phyloP scores from a whole-genome alignment of 345 rosid genomes.

The Boechera stricta region DNA sequence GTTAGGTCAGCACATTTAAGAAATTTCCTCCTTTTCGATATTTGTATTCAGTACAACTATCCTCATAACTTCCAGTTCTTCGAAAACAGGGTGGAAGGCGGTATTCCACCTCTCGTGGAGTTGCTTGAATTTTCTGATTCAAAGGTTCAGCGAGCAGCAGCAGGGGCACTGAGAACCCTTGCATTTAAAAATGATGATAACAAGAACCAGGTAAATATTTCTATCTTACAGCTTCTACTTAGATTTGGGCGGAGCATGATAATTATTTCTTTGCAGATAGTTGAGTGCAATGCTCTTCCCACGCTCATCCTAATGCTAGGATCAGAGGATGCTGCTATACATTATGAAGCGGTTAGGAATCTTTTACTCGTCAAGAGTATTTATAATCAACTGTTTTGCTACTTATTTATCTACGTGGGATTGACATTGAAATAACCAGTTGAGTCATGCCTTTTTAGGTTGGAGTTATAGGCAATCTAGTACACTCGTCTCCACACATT shows the following conservation, averaged over 20 bases:
- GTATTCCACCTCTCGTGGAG: slow-evolving; percentile 96
- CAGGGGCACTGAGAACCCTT: slow-evolving; percentile 93
- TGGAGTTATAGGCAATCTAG: slow-evolving; percentile 95
- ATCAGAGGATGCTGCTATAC: slow-evolving; percentile 98
- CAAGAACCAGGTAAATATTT: slow-evolving; percentile 71
- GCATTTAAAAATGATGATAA: slow-evolving; percentile 97
- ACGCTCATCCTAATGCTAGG: slow-evolving; percentile 92
- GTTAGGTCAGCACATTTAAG: slow-evolving; percentile 74
- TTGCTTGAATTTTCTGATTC: slow-evolving; percentile 85
- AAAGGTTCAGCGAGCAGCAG: slow-evolving; percentile 99
- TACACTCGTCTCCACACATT: slow-evolving; percentile 93
- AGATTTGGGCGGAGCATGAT: slow-evolving; percentile 29
- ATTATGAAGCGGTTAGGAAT: slow-evolving; percentile 91
- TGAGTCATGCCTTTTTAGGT: slow-evolving; percentile 52
- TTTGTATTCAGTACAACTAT: slow-evolving; percentile 27
- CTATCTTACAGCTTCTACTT: slow-evolving; percentile 33
- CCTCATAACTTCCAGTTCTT: slow-evolving; percentile 33
- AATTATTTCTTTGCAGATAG: slow-evolving; percentile 65
- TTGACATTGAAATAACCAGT: slow-evolving; percentile 32
- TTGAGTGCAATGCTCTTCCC: slow-evolving; percentile 92
- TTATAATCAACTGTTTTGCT: slow-evolving; percentile 11
- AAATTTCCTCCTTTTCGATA: slow-evolving; percentile 7
- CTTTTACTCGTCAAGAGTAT: slow-evolving; percentile 1
- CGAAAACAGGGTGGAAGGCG: slow-evolving; percentile 81
- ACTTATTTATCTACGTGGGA: slow-evolving; percentile 7